Base-by-base conservation (phyloP, 805 yeast genomes). In the Candida qinlingensis region DNA sequence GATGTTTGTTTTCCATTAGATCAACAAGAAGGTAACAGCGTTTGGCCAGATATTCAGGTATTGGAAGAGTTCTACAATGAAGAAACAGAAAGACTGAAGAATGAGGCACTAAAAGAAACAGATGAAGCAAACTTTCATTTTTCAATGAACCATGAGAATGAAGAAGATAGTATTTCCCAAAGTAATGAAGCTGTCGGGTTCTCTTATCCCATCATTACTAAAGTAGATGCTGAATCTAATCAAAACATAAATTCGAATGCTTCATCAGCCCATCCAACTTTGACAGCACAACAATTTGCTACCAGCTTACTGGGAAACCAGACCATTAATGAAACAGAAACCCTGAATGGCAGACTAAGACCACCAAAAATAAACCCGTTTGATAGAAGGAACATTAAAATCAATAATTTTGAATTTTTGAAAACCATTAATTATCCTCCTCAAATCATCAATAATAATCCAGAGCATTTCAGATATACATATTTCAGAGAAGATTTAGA, bases 401-500 rank as follows among this genome's bases (percentile, higher is more conserved):
- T 46, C n/a, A 56, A 49, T 41, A 56, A 58, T 44, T 43, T 56
- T 7, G 60, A 56, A 4, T 55, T 55, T 50, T 41, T 60, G 8
- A 54, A 52, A 29, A 61, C 59, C 1, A 63, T 57, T 25, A 59
- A 70, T 48, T 72, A 72, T 45, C 76, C 76, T 12, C 75, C 74
- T 4, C 75, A 72, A 45, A 71, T 72, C 41, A 63, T 71, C 27
- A 67, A 71, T 34, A 72, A 71, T 52, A 71, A 73, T 42, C 75
- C 74, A 12, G 80, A 77, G 49, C 80, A 79, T 52, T 82, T 81
- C 63, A 73, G 98, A 54, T 92, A 87, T 70, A 89, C 98, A 0
- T 92, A 92, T 62, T 92, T 94, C 67, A 75, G 98, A 55, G 96
- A 90, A 54, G 95, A 89, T 59, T 66, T 92, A 55, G 86, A 84